Conservation (phyloP, 2,329 filamentous ascomycete genomes). For the Xylariales sp. region DNA sequence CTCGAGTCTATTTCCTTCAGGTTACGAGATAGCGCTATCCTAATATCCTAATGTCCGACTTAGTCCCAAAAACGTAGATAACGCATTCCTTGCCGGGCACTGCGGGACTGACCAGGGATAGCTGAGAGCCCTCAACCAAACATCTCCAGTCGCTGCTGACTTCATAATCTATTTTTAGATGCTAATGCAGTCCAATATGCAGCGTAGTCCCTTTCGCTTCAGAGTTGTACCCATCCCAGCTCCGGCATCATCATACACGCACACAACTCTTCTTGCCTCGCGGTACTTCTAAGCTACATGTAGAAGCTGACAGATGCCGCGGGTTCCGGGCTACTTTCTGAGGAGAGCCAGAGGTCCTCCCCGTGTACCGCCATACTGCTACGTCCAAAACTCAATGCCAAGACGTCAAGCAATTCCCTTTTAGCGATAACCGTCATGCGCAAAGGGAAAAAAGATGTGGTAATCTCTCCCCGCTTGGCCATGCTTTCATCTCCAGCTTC, state of each 20-base stretch:
- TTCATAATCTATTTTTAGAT: slow-evolving; percentile 39
- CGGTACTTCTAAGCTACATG: slow-evolving; percentile 43
- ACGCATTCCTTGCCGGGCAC: not conserved
- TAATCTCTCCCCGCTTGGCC: slow-evolving; percentile 43
- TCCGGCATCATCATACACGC: slow-evolving; percentile 30
- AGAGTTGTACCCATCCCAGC: slow-evolving; percentile 25
- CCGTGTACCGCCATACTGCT: slow-evolving; percentile 43
- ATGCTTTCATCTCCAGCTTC: slow-evolving; percentile 32
- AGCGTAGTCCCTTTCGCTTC: slow-evolving; percentile 15
- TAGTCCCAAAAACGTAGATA: not conserved
- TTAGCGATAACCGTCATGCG: slow-evolving; percentile 46
- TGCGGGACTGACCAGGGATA: not conserved
- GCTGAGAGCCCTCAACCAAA: slow-evolving; percentile 17
- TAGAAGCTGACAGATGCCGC: slow-evolving; percentile 28
- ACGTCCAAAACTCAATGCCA: slow-evolving; percentile 40
- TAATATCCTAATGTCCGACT: slow-evolving; percentile 1
- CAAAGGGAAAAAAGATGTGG: slow-evolving; percentile 41
- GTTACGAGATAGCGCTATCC: too few relatives aligned
- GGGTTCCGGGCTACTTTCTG: slow-evolving; percentile 31
- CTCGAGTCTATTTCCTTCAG: not conserved
- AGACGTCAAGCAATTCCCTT: slow-evolving; percentile 49
- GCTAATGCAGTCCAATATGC: slow-evolving; percentile 28
- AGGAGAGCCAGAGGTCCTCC: slow-evolving; percentile 38
- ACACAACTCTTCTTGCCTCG: slow-evolving; percentile 33
- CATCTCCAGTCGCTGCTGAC: slow-evolving; percentile 28